Conservation (phyloP, 148 eudicot genomes). For the Vaccinium vitisidaea region DNA sequence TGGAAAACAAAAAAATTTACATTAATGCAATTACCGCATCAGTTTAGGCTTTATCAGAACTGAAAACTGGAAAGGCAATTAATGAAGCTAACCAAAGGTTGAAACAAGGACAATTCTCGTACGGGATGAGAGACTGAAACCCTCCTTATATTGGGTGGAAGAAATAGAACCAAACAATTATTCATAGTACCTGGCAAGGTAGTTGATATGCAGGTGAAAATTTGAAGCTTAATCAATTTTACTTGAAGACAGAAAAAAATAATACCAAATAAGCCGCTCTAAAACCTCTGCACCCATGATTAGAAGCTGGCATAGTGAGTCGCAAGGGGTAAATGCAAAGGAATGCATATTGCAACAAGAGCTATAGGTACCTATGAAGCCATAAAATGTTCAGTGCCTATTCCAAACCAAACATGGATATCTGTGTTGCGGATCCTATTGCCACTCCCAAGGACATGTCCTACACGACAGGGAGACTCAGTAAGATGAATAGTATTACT, state of each 20-base stretch:
- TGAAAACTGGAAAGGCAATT: not conserved
- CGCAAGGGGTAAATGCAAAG: not conserved
- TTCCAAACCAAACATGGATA: conserved; percentile 57
- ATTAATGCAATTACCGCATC: not conserved
- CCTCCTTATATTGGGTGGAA: not conserved
- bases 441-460: conserved; percentile 56
- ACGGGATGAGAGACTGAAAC: not conserved
- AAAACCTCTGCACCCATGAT: not conserved
- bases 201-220: not conserved
- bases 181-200: not conserved
- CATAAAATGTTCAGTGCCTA: conserved; percentile 17
- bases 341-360: not conserved
- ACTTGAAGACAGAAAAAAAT: not conserved
- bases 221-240: not conserved
- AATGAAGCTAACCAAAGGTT: not conserved
- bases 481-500: not conserved
- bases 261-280: not conserved
- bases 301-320: not conserved
- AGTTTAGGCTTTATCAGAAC: not conserved
- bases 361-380: not conserved
- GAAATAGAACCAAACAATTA: not conserved
- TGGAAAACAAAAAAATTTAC: not conserved
- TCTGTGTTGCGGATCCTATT: conserved; percentile 56
- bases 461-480: conserved; percentile 24
- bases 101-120: not conserved